These are phyloP conservation scores for Abelmoschus esculentus DNA, from an alignment of 345 rosid genomes.

Conservation along the genomic window DNA sequence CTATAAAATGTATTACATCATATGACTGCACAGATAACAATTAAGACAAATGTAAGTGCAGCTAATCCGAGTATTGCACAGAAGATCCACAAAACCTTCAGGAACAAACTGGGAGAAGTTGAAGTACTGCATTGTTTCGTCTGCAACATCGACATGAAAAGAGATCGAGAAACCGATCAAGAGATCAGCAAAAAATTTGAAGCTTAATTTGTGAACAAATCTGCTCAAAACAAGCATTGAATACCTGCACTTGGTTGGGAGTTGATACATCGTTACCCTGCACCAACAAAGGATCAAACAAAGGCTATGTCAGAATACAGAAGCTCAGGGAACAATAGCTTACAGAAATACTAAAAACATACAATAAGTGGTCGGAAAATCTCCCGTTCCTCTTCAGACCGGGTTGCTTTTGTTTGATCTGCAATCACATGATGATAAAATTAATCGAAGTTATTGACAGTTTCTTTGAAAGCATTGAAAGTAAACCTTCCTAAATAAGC, in stretches of 20 bases:
- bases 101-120: slow-evolving; percentile 9
- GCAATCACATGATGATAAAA: slow-evolving; percentile 6
- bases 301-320: background rate
- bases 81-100: slow-evolving; percentile 18
- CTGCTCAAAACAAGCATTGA: background rate
- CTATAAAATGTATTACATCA: no score
- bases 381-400: slow-evolving; percentile 17
- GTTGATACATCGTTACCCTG: slow-evolving; percentile 8
- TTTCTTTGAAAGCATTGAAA: background rate
- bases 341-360: slow-evolving; percentile 15
- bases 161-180: background rate
- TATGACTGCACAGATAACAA: slow-evolving; percentile 25
- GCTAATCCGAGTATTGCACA: slow-evolving; percentile 26
- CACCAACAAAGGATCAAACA: background rate
- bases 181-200: background rate
- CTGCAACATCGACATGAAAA: slow-evolving; percentile 11
- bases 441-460: background rate
- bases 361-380: slow-evolving; percentile 31
- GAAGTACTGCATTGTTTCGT: background rate
- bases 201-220: background rate
- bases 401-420: slow-evolving; percentile 7
- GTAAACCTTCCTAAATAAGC: background rate
- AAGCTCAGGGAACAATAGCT: background rate
- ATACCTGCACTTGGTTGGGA: slow-evolving; percentile 17
- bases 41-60: slow-evolving; percentile 26